Evolutionary conservation across 2,329 filamentous ascomycete species (phyloP).

Genomic region (Fusarium verrucosum): DNA sequence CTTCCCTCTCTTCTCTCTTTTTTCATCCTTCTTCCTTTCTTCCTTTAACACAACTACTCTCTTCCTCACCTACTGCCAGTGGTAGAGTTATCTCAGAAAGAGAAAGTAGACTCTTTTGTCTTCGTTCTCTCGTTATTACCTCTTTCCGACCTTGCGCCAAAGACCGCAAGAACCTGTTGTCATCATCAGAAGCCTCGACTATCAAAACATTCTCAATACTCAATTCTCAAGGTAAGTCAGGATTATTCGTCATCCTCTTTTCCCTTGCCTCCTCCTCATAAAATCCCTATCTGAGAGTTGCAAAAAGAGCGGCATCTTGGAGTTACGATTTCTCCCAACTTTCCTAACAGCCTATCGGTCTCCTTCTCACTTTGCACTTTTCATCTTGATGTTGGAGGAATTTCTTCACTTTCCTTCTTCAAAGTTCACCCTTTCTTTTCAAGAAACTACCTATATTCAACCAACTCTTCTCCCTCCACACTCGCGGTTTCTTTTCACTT

Average conservation of each 20-base stretch:
- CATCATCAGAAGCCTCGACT: background rate
- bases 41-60: slow-evolving; percentile 2
- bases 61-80: background rate
- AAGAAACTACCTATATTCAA: background rate
- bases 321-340: background rate
- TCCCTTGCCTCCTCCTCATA: background rate
- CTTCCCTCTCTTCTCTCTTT: background rate
- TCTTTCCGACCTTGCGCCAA: background rate
- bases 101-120: background rate
- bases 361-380: background rate
- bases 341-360: background rate
- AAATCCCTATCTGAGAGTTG: background rate
- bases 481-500: background rate
- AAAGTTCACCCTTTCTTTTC: background rate
- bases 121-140: background rate
- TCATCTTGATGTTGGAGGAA: background rate
- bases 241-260: background rate
- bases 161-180: background rate
- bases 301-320: background rate
- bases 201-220: background rate
- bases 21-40: background rate
- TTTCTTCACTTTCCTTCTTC: background rate
- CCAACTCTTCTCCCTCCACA: background rate
- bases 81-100: background rate
- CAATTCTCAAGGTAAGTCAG: slow-evolving; percentile 12